Base-by-base conservation (phyloP, 352 stramenopile genomes). In the Globisporangium paddicum region DNA sequence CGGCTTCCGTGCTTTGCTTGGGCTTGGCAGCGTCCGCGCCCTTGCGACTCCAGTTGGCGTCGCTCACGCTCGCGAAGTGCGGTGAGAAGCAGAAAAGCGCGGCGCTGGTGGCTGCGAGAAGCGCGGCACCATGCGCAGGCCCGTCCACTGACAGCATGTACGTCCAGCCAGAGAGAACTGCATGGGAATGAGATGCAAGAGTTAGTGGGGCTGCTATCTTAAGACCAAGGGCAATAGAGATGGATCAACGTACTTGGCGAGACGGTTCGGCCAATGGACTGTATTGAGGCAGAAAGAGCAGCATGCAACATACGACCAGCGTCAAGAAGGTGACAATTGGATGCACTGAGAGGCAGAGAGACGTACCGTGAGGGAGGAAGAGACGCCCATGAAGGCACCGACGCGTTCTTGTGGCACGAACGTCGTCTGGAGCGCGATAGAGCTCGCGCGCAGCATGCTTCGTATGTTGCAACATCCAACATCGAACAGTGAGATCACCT, bases 401-500 rank as follows among this genome's bases (percentile, higher is more conserved):
- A 90, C 68, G 32, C 82, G 82, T 50, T 90, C 76, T 18, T 82
- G 75, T 11, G 81, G 65, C 21, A 93, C 78, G 28, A 89, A 75
- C 25, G 77, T 76, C 23, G 83, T 91, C 62, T 93, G 81, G 3
- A 93, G 55, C 5, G 75, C 81, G 41, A 90, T 75, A 7, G 81
- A 90, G 52, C 79, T 89, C n/a, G 83, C 83, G n/a, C 83, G 83
- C 47, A 91, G 66, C 52, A 93, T 83, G 50, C 83, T 93, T 42
- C 18, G 69, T 32, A 21, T 44, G 38, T 44, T 66, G 14, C 16
- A 52, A 28, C 58, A 63, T 34, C 49, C 58, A 34, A 16, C 6
- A 58, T 14, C n/a, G 56, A 35, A 55, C 4, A 38, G n/a, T 7
- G 14, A 5, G 34, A 14, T 16, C 41, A 46, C 21, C 21, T 28